Base-by-base conservation (phyloP, 192 early-diverging fungal species). In the Umbelopsis ramanniana region DNA sequence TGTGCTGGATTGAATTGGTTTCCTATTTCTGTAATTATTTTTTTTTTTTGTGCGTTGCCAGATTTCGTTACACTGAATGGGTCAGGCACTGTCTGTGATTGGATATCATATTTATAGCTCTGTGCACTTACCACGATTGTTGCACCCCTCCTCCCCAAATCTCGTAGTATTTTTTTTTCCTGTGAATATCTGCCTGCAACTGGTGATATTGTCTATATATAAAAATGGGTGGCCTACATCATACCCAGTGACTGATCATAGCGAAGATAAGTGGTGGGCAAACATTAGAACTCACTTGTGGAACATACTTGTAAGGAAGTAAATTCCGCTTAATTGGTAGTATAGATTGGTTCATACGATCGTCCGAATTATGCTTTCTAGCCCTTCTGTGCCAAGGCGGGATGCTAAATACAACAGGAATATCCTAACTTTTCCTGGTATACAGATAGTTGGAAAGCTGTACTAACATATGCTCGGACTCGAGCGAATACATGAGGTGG, bases 281-380 rank as follows among this genome's bases (percentile, higher is more conserved):
- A 43, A 43, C 11, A 43, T 43, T 43, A 12, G 40, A 43, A 43
- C 40, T 43, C 40, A 11, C 40, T n/a, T 63, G 57, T 63, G 57
- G 4, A 63, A 63, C 57, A 19, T 17, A 37, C 1, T 29, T 29
- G 29, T 1, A 22, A 11, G 11, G 15, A 3, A 38, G 10, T 63
- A 35, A 63, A 17, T 29, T 35, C 57, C 57, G 57, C 57, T 63
- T 63, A 63, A 63, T 63, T 63, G 57, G n/a, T 38, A 17, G n/a
- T 7, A 19, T 3, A 37, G n/a, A 37, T 37, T 37, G 17, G n/a
- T 63, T 63, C 3, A 50, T 50, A 10, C 48, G 11, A 50, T 15
- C 11, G n/a, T 6, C 26, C 23, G 19, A 11, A 29, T 19, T 29
- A 6, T 22, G 33, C 33, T 29, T 63, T 57, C 57, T 63, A 63